Evolutionary conservation across 1,284 basidiomycete species (phyloP).

Genomic region (Trametes hirsuta): DNA sequence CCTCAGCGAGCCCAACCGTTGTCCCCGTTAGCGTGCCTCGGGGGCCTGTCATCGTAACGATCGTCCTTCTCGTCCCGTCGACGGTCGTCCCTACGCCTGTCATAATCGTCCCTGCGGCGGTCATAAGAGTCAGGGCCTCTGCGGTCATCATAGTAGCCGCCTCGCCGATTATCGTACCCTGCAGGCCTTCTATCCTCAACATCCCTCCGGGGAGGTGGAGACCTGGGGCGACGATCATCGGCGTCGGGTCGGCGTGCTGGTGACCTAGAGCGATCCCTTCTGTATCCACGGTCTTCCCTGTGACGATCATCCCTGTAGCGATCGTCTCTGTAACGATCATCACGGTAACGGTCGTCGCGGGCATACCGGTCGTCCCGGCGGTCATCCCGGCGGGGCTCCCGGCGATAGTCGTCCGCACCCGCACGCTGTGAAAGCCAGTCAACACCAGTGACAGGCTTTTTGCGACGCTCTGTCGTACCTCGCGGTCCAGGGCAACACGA

Average conservation of each 20-base stretch:
- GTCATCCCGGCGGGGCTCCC: constrained; percentile 39
- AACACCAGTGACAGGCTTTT: neutral
- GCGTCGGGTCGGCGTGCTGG: constrained; percentile 60
- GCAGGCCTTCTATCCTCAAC: constrained; percentile 79
- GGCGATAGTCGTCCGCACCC: constrained; percentile 66
- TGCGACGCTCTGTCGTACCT: constrained; percentile 45
- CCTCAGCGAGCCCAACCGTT: constrained; percentile 43
- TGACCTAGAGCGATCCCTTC: constrained; percentile 76
- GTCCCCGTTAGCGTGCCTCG: constrained; percentile 74
- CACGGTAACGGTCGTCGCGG: constrained; percentile 37
- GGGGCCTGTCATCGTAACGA: constrained; percentile 69
- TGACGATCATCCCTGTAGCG: constrained; percentile 57
- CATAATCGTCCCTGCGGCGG: constrained; percentile 75
- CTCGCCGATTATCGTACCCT: constrained; percentile 85
- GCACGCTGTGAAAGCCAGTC: constrained; percentile 48
- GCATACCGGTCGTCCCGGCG: constrained; percentile 51
- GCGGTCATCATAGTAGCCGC: constrained; percentile 68
- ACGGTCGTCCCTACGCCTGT: constrained; percentile 70
- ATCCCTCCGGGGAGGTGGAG: constrained; percentile 75
- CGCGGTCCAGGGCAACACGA: constrained; percentile 71
- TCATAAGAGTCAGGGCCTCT: constrained; percentile 80
- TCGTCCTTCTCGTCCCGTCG: constrained; percentile 81
- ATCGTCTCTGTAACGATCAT: constrained; percentile 51
- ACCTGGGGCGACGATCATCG: constrained; percentile 78
- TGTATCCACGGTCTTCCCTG: constrained; percentile 40